Evolutionary conservation across 2,329 filamentous ascomycete genomes (phyloP), one percentile per base, ranked within the genome.

Genomic region (Metarhizium humberi): DNA sequence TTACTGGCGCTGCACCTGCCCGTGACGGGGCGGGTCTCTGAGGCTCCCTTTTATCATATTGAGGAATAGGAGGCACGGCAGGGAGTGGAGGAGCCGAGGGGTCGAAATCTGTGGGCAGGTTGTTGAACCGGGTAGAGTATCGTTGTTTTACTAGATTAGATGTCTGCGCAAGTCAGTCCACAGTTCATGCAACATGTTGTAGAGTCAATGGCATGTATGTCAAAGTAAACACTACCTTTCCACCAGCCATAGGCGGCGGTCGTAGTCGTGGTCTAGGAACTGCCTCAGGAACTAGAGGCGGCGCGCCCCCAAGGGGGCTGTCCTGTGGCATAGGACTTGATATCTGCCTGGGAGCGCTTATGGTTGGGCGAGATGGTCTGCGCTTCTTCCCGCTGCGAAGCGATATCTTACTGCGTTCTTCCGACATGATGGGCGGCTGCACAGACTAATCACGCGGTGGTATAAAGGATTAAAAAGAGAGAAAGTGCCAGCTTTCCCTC

Each of bases 41-140:
- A 32, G 76, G 70, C 62, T 76, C 65, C 66, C 69, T 72, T 55
- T 74, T 74, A 52, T 78, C 78, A 66, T 82, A 90, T 61, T 81
- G 84, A 50, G 79, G 78, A 53, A 80, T 68, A 46, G 78, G 70
- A 60, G 86, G 84, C 54, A 89, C 65, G 13, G 80, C 71, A 1
- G 94, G 92, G 60, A 96, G 78, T 2, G 88, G 81, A 18, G 90
- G 81, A n/a, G 81, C 82, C 55, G 80, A 83, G 61, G 79, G 76
- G 63, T 86, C 81, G 67, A 84, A 88, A 63, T 89, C 85, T 57
- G 82, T 75, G 1, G 88, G 87, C 1, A 86, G 71, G 60, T 88
- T 85, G 64, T 91, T 92, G 70, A 96, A 95, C 58, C 92, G 86
- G 46, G 92, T 92, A 43, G 94, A 97, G 72, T 97, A 99, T 63